Evolutionary conservation across 2,329 filamentous ascomycete species (phyloP), one percentile per base, ranked within the genome.

Genomic region (Didymella exigua): DNA sequence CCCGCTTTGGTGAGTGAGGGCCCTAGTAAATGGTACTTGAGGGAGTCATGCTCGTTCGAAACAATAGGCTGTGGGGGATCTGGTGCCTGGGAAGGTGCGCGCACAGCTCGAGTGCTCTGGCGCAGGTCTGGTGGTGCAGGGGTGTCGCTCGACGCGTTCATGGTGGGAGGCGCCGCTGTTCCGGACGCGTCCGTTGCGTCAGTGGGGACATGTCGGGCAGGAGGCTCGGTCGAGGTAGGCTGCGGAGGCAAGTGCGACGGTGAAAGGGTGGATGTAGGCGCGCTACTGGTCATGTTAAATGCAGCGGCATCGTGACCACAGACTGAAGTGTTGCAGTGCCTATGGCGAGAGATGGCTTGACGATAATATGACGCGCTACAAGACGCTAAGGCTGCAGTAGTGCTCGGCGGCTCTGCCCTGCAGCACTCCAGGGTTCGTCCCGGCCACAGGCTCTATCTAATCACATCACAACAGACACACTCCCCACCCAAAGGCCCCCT

Each of bases 1-100:
- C 95, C 95, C 26, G 93, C 90, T 75, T 99, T 99, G 19, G 92
- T 93, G 48, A 98, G 79, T 5, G 93, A 97, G 0, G 93, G 93
- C 0, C 95, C 95, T 0, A 98, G 82, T 0, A 98, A 83, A 51
- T 89, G 89, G 74, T 98, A 96, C 70, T 96, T 97, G 51, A 98
- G 82, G 4, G 89, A 92, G 50, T 83, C 80, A 66, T 87, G 82
- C 59, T 81, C 71, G 61, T 55, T 62, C 18, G 63, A 61, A 21
- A 59, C 18, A 36, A 44, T 8, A 57, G 63, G 24, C 54, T 50
- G 40, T 26, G 36, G 50, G 34, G 42, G 24, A 9, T 21, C 52
- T 40, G 27, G 33, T 24, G 23, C 14, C 23, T 38, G 48, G 9
- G 23, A 19, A 2, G 29, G 26, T 38, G 36, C 42, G 4, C 43